Percentiles rank a stretch among this genome's conserved stretches.
Evolutionary conservation across 768 basidiomycete species (phyloP).

Genomic region (Lactarius deliciosus): DNA sequence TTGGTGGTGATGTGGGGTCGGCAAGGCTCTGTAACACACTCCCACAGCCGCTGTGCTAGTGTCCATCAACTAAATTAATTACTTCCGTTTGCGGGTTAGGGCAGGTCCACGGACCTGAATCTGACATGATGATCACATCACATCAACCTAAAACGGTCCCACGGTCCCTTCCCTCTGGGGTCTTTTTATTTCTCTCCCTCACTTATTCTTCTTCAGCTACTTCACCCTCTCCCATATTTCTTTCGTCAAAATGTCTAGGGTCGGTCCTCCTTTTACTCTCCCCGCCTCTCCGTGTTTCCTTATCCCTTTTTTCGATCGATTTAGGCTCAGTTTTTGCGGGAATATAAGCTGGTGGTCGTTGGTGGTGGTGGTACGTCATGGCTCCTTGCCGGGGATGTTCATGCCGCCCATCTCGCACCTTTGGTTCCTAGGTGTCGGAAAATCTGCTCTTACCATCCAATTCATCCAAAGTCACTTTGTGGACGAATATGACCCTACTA

Average conservation of each 20-base stretch:
- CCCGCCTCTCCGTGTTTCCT: background rate
- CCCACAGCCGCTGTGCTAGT: too few species aligned
- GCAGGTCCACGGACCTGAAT: background rate
- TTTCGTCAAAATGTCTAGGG: conserved; percentile 36
- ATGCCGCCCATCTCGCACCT: background rate
- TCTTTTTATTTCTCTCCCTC: background rate
- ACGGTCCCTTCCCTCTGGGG: background rate
- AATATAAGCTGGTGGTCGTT: conserved; percentile 98
- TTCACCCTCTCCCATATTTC: background rate
- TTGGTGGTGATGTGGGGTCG: background rate
- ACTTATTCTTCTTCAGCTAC: background rate
- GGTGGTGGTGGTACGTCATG: conserved; percentile 84
- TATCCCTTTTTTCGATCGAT: conserved; percentile 3
- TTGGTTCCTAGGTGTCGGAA: conserved; percentile 54
- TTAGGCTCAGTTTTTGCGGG: conserved; percentile 86
- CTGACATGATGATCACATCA: background rate
- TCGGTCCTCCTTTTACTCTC: conserved; percentile 23
- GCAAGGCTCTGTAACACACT: too few species aligned
- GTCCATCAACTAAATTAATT: too few species aligned
- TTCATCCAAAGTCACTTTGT: conserved; percentile 97
- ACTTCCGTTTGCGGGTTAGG: too few species aligned
- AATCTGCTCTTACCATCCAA: conserved; percentile 95
- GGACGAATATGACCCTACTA: conserved; percentile 93
- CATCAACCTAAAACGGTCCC: background rate
- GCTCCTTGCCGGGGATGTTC: background rate